These are phyloP conservation scores for Pseudonitzschia delicatissima DNA, from an alignment of 108 stramenopile species.

Conservation along the genomic window DNA sequence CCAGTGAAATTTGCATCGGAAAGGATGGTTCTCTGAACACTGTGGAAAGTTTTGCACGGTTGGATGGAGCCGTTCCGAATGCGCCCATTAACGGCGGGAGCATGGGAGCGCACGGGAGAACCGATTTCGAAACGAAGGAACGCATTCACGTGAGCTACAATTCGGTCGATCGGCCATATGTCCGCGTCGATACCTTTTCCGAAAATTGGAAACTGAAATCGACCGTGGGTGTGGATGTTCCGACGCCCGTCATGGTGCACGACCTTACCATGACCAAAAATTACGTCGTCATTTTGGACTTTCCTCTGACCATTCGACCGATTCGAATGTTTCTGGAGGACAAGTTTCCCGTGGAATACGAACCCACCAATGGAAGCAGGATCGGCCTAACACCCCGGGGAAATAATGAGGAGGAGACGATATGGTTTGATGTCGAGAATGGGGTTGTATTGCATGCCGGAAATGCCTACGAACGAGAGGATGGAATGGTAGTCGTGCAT, in stretches of 20 bases:
- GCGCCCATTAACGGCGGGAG: slow-evolving; percentile 35
- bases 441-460: slow-evolving; percentile 43
- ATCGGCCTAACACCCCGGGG: slow-evolving; percentile 31
- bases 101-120: slow-evolving; percentile 37
- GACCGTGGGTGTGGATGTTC: slow-evolving; percentile 22
- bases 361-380: slow-evolving; percentile 36
- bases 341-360: slow-evolving; percentile 51
- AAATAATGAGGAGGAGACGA: not conserved
- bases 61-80: slow-evolving; percentile 36
- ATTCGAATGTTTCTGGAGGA: slow-evolving; percentile 17
- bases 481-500: slow-evolving; percentile 38
- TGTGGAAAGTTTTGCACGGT: not conserved
- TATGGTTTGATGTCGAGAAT: slow-evolving; percentile 32
- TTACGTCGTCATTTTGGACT: slow-evolving; percentile 36
- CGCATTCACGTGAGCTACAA: slow-evolving; percentile 34
- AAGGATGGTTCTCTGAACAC: slow-evolving; percentile 28
- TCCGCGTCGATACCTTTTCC: slow-evolving; percentile 35
- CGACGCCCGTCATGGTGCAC: slow-evolving; percentile 31
- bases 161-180: slow-evolving; percentile 15
- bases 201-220: slow-evolving; percentile 19
- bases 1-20: slow-evolving; percentile 28
- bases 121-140: slow-evolving; percentile 29
- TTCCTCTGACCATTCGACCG: slow-evolving; percentile 43
- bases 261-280: slow-evolving; percentile 34
- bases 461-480: slow-evolving; percentile 36